phyloP scores from a whole-genome alignment of 2,329 filamentous ascomycete species.

The Fusarium tuaranense region DNA sequence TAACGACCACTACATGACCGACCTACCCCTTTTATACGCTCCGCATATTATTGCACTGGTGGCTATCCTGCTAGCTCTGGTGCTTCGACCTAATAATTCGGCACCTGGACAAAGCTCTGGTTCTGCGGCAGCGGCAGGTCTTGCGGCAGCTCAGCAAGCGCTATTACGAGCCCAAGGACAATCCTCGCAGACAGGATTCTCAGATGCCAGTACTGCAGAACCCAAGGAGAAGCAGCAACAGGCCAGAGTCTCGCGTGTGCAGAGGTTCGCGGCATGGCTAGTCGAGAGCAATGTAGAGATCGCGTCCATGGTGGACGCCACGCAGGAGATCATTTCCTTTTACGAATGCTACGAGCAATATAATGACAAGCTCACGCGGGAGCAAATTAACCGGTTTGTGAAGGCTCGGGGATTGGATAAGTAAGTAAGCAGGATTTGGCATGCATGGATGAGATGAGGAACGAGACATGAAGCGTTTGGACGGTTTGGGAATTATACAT shows the following conservation, averaged over 20 bases:
- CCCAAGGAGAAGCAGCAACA: conserved; percentile 63
- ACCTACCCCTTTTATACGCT: conserved; percentile 85
- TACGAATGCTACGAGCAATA: conserved; percentile 78
- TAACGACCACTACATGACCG: conserved; percentile 93
- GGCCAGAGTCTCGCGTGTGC: conserved; percentile 72
- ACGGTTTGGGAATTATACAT: conserved; percentile 5
- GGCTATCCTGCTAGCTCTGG: conserved; percentile 85
- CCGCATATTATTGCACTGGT: conserved; percentile 92
- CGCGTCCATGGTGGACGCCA: conserved; percentile 86
- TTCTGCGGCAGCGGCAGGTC: conserved; percentile 53
- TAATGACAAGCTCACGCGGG: conserved; percentile 68
- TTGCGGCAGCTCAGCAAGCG: conserved; percentile 63
- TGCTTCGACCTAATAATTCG: conserved; percentile 72
- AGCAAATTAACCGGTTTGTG: conserved; percentile 70
- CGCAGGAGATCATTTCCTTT: conserved; percentile 90
- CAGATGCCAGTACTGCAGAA: conserved; percentile 38
- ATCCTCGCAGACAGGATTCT: conserved; percentile 34
- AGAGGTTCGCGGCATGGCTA: conserved; percentile 78
- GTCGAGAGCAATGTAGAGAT: conserved; percentile 89
- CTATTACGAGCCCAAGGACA: conserved; percentile 60
- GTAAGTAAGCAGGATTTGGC: conserved; percentile 51
- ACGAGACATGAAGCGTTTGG: conserved; percentile 40
- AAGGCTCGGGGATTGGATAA: conserved; percentile 69
- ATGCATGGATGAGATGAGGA: conserved; percentile 23
- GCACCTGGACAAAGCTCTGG: conserved; percentile 46